phyloP scores from a whole-genome alignment of 106 monocot genomes.

The Iris macrosiphon region DNA sequence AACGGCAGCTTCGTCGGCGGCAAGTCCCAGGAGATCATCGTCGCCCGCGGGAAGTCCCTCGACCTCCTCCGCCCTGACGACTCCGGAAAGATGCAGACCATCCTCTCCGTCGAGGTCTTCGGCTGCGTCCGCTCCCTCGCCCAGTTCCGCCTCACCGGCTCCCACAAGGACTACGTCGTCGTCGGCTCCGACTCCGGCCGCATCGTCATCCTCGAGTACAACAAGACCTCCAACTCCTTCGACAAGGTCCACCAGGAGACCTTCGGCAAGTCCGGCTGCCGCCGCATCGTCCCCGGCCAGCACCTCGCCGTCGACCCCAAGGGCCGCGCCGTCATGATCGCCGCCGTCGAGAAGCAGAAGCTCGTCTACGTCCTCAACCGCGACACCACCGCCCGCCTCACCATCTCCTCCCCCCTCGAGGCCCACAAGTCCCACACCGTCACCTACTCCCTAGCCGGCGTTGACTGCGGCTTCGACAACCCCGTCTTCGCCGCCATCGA shows the following conservation, averaged over 20 bases:
- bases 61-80: slow-evolving; percentile 96
- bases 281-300: slow-evolving; percentile 95
- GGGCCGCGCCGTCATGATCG: slow-evolving; percentile 94
- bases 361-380: slow-evolving; percentile 96
- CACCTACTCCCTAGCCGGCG: slow-evolving; percentile 58
- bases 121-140: slow-evolving; percentile 80
- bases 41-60: slow-evolving; percentile 77
- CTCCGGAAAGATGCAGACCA: slow-evolving; percentile 75
- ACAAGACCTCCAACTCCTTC: slow-evolving; percentile 50
- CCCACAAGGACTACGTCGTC: slow-evolving; percentile 89
- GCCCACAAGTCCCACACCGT: slow-evolving; percentile 93
- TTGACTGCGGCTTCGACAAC: slow-evolving; percentile 97
- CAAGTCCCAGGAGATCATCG: slow-evolving; percentile 89
- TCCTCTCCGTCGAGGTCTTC: slow-evolving; percentile 91
- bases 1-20: slow-evolving; percentile 91
- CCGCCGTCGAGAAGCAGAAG: slow-evolving; percentile 97
- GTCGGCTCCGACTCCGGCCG: slow-evolving; percentile 97
- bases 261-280: slow-evolving; percentile 97
- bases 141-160: slow-evolving; percentile 96
- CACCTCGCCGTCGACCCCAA: slow-evolving; percentile 91
- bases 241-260: slow-evolving; percentile 98
- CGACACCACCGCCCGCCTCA: slow-evolving; percentile 77
- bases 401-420: slow-evolving; percentile 93
- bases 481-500: slow-evolving; percentile 92
- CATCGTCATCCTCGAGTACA: slow-evolving; percentile 93